Evolutionary conservation across 1,284 basidiomycete species (phyloP).

Genomic region (Tilletia caries): DNA sequence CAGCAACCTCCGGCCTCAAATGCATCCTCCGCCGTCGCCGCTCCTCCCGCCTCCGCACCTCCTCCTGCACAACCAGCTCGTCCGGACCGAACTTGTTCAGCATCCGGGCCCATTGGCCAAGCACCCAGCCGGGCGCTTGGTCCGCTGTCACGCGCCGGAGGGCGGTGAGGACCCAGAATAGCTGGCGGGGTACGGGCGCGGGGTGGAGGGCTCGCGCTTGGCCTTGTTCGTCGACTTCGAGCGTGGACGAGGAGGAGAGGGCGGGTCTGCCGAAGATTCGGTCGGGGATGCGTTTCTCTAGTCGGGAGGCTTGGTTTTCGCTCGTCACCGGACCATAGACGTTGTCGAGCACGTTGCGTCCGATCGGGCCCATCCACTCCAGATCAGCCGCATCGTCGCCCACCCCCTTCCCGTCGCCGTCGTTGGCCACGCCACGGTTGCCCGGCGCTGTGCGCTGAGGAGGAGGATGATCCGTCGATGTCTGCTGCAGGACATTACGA

Average conservation of each 20-base stretch:
- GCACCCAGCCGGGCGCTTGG: constrained; percentile 14
- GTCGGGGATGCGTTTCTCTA: not conserved
- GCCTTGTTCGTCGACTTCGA: constrained; percentile 1
- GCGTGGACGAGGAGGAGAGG: not conserved
- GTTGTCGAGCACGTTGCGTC: not conserved
- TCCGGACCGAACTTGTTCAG: constrained; percentile 17
- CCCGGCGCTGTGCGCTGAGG: no score
- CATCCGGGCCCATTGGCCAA: constrained; percentile 18
- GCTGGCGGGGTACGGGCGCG: constrained; percentile 17
- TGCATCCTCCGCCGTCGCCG: not conserved
- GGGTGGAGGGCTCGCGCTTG: not conserved
- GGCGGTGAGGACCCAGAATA: constrained; percentile 18
- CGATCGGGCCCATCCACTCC: not conserved
- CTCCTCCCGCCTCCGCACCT: not conserved
- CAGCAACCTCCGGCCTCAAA: not conserved
- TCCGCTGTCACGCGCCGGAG: constrained; percentile 17
- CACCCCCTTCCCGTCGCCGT: no score
- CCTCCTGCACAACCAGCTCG: not conserved
- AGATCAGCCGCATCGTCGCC: not conserved
- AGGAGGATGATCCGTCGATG: no score
- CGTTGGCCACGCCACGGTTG: no score
- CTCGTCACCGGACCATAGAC: not conserved
- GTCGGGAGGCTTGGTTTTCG: not conserved
- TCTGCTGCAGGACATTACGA: not conserved
- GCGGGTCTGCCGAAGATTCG: not conserved